These are phyloP conservation scores for Trichosporon coremiiforme DNA, from an alignment of 1,284 basidiomycete species.

Conservation along the genomic window DNA sequence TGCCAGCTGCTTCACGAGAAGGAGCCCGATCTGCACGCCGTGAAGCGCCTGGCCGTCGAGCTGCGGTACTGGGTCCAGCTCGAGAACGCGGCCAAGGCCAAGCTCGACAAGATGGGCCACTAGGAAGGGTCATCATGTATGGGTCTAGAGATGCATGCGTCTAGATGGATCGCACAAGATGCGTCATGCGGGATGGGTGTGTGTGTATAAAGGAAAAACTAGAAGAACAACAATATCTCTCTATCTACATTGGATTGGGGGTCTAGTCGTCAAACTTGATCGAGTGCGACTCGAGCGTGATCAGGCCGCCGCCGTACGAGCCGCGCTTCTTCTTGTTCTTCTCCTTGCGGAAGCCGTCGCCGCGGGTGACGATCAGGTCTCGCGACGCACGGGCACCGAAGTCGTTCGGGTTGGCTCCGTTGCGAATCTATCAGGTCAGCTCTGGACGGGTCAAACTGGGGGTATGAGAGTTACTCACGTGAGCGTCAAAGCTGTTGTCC, in stretches of 20 bases:
- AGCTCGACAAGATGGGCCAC: slow-evolving; percentile 20
- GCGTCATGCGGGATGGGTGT: neutral
- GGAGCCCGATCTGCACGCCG: slow-evolving; percentile 62
- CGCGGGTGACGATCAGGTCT: slow-evolving; percentile 90
- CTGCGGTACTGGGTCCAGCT: slow-evolving; percentile 79
- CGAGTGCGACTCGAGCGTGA: slow-evolving; percentile 80
- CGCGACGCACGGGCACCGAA: slow-evolving; percentile 83
- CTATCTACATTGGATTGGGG: slow-evolving; percentile 3
- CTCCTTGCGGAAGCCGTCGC: slow-evolving; percentile 94
- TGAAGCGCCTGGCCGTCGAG: slow-evolving; percentile 66
- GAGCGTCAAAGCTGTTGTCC: slow-evolving; percentile 82
- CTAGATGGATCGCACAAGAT: neutral
- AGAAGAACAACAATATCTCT: slow-evolving; percentile 18
- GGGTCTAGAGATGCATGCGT: neutral
- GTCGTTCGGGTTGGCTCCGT: slow-evolving; percentile 64
- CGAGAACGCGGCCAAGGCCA: slow-evolving; percentile 65
- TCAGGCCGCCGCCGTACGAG: slow-evolving; percentile 86
- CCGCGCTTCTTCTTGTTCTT: slow-evolving; percentile 99
- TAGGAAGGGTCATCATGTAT: neutral
- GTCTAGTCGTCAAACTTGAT: slow-evolving; percentile 70
- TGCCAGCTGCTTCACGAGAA: slow-evolving; percentile 59
- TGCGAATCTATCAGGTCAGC: slow-evolving; percentile 59
- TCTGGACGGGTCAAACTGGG: too few species aligned
- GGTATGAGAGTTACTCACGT: slow-evolving; percentile 60
- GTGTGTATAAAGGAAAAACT: neutral